Percentiles rank a stretch among this genome's conserved stretches.
These are phyloP conservation scores for Pachysolen tannophilus DNA, from an alignment of 805 yeast genomes.

Conservation along the genomic window DNA sequence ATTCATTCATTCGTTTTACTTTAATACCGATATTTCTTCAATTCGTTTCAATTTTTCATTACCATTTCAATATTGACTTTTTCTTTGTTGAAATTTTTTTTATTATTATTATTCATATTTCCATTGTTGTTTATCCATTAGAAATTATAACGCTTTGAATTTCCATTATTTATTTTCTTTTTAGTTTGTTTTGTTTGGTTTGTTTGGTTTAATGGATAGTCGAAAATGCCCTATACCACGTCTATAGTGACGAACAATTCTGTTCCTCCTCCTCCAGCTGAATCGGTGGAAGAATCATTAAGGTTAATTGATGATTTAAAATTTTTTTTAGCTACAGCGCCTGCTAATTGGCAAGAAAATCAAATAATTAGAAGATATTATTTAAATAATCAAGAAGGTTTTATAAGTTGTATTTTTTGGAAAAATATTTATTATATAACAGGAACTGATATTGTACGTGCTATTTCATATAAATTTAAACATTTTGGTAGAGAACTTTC, in stretches of 20 bases:
- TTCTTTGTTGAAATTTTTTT: too few species aligned
- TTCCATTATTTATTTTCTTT: too few species aligned
- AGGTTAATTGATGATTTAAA: constrained; percentile 69
- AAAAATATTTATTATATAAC: constrained; percentile 83
- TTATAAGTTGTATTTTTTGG: constrained; percentile 91
- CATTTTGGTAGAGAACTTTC: constrained; percentile 81
- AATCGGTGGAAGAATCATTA: constrained; percentile 40
- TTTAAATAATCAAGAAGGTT: constrained; percentile 82
- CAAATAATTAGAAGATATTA: constrained; percentile 83
- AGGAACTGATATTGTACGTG: constrained; percentile 93
- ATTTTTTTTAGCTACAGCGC: constrained; percentile 86
- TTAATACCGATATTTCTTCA: too few species aligned
- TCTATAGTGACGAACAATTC: not conserved
- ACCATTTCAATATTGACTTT: too few species aligned
- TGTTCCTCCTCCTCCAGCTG: not conserved
- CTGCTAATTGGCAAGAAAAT: constrained; percentile 86
- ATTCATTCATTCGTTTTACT: too few species aligned
- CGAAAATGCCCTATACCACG: not conserved
- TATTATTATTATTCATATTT: too few species aligned
- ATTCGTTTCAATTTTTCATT: too few species aligned
- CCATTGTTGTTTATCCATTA: too few species aligned
- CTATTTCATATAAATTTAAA: constrained; percentile 79
- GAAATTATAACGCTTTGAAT: too few species aligned
- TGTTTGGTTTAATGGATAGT: too few species aligned
- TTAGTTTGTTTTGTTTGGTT: too few species aligned